Evolutionary conservation across 2,329 filamentous ascomycete species (phyloP).

Genomic region (Paramyrothecium roridum): DNA sequence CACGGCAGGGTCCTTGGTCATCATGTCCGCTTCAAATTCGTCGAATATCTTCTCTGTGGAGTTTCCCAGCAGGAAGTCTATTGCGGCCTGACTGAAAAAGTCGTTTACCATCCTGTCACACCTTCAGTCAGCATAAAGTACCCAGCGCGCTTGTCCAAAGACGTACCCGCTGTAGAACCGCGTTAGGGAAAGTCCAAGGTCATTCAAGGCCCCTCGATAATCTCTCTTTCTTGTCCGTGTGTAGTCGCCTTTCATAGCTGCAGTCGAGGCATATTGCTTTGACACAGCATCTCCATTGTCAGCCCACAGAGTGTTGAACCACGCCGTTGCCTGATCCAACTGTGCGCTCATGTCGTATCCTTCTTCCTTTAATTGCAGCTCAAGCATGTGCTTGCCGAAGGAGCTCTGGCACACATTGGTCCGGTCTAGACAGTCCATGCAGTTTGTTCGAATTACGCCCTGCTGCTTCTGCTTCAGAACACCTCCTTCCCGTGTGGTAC

Average conservation of each 20-base stretch:
- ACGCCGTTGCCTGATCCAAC: slow-evolving; percentile 73
- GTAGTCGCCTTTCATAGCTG: slow-evolving; percentile 94
- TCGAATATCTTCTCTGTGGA: slow-evolving; percentile 83
- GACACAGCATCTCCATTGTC: slow-evolving; percentile 97
- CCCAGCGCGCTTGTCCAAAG: background rate
- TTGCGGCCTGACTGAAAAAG: slow-evolving; percentile 92
- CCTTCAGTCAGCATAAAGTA: slow-evolving; percentile 7
- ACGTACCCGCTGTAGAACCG: slow-evolving; percentile 65
- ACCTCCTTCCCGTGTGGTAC: slow-evolving; percentile 57
- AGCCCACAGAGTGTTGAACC: slow-evolving; percentile 97
- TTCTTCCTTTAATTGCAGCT: slow-evolving; percentile 72
- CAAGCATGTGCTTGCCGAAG: slow-evolving; percentile 78
- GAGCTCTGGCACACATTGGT: slow-evolving; percentile 96
- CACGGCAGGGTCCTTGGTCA: slow-evolving; percentile 86
- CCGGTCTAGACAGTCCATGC: slow-evolving; percentile 96
- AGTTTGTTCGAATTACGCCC: slow-evolving; percentile 89
- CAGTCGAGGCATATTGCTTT: slow-evolving; percentile 92
- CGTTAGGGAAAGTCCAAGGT: slow-evolving; percentile 84
- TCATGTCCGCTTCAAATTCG: slow-evolving; percentile 92
- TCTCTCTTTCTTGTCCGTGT: slow-evolving; percentile 88
- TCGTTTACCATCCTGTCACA: slow-evolving; percentile 86
- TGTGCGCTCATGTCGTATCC: slow-evolving; percentile 75
- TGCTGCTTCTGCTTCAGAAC: slow-evolving; percentile 51
- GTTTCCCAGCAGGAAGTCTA: slow-evolving; percentile 90
- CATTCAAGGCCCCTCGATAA: slow-evolving; percentile 86